Conservation (phyloP, 2,329 filamentous ascomycete genomes). For the Diaporthe batatas region DNA sequence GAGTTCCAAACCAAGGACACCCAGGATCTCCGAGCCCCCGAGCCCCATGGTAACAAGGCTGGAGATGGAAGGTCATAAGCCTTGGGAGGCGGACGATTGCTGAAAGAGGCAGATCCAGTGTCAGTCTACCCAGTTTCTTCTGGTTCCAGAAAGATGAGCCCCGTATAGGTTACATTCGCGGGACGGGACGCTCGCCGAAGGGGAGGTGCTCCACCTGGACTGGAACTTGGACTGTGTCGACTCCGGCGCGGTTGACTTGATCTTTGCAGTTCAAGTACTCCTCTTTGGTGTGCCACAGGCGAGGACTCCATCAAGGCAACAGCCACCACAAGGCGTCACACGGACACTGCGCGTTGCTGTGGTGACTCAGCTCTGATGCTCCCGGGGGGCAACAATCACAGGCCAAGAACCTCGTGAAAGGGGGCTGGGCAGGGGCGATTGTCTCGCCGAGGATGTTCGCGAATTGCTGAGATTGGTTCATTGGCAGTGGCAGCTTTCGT, state of each 20-base stretch:
- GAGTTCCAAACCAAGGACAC: background rate
- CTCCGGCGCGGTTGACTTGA: background rate
- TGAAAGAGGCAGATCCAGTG: background rate
- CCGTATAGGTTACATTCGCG: background rate
- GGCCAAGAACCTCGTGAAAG: constrained; percentile 7
- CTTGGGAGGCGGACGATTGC: constrained; percentile 13
- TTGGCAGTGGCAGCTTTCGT: background rate
- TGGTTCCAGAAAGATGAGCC: background rate
- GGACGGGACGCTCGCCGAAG: constrained; percentile 8
- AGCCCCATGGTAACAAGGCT: background rate
- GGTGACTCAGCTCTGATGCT: constrained; percentile 28
- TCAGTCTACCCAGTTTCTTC: background rate
- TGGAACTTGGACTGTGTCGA: background rate
- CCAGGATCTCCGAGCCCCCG: background rate
- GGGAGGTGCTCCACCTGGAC: background rate
- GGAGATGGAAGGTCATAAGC: background rate
- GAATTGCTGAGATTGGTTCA: background rate
- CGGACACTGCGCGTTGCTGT: background rate
- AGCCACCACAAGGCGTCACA: background rate
- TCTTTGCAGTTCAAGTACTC: background rate
- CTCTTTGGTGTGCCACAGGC: background rate
- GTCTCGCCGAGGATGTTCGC: background rate
- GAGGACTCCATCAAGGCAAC: constrained; percentile 8
- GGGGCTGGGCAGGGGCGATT: constrained; percentile 2
- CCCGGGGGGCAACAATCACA: background rate